Conservation (phyloP, 306 rosid species). For the Acacia acuminata region DNA sequence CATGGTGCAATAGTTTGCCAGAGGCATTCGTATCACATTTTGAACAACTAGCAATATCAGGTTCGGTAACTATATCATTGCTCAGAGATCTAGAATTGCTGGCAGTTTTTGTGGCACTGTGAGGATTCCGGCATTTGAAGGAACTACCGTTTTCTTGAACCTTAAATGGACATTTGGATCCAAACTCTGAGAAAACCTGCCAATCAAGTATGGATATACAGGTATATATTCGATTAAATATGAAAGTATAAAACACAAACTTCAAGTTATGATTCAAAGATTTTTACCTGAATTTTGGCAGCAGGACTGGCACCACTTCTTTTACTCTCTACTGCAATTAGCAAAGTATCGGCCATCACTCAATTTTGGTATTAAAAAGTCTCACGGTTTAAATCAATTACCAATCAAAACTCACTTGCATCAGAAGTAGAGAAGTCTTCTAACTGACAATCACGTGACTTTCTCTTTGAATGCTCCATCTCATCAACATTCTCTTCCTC, state of each 20-base stretch:
- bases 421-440: constrained; percentile 51
- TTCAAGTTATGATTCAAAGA: constrained; percentile 19
- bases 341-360: constrained; percentile 35
- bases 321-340: constrained; percentile 58
- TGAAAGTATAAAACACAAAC: neutral
- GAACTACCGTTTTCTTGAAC: constrained; percentile 81
- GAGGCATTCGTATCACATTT: constrained; percentile 49
- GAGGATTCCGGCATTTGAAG: constrained; percentile 54
- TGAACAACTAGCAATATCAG: constrained; percentile 59
- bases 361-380: constrained; percentile 19
- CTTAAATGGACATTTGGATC: constrained; percentile 48
- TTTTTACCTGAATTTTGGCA: constrained; percentile 56
- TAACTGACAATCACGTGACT: constrained; percentile 32
- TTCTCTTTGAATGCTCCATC: constrained; percentile 47
- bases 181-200: constrained; percentile 57
- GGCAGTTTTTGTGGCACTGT: constrained; percentile 38
- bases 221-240: constrained; percentile 20
- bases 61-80: constrained; percentile 40
- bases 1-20: constrained; percentile 46
- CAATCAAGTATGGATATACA: constrained; percentile 30
- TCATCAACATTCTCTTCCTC: constrained; percentile 40
- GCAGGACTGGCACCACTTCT: constrained; percentile 32
- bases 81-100: constrained; percentile 53
- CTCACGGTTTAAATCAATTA: constrained; percentile 31
- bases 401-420: constrained; percentile 56